phyloP scores from a whole-genome alignment of 106 monocot genomes.

The Xerophyta viscosa region DNA sequence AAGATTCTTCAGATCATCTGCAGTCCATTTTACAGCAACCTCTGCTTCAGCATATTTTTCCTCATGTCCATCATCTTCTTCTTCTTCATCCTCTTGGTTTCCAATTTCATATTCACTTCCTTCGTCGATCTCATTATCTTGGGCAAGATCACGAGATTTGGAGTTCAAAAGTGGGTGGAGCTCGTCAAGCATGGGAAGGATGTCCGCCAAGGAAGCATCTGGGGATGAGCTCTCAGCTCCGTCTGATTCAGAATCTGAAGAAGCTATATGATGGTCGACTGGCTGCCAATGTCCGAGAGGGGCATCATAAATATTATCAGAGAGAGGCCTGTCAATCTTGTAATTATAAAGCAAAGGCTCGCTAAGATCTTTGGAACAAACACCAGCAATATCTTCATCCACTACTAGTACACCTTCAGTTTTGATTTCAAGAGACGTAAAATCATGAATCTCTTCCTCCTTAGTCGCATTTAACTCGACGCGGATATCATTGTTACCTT shows the following conservation, averaged over 20 bases:
- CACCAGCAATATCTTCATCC: conserved; percentile 4
- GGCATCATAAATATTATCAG: conserved; percentile 16
- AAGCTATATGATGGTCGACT: conserved; percentile 15
- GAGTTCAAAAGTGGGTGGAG: conserved; percentile 73
- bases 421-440: conserved; percentile 8
- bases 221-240: conserved; percentile 51
- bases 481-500: conserved; percentile 2
- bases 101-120: conserved; percentile 33
- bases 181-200: conserved; percentile 72
- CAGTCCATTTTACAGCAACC: conserved; percentile 59
- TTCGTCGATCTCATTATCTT: conserved; percentile 33
- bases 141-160: conserved; percentile 25
- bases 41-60: conserved; percentile 38
- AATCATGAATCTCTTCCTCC: neutral
- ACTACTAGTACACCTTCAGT: conserved; percentile 10
- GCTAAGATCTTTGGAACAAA: conserved; percentile 3
- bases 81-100: conserved; percentile 36
- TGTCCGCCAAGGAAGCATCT: conserved; percentile 57
- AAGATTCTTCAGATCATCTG: conserved; percentile 82
- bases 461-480: neutral
- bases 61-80: conserved; percentile 33
- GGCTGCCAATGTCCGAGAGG: conserved; percentile 17
- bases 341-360: conserved; percentile 11
- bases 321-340: conserved; percentile 2
- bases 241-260: conserved; percentile 47